phyloP scores from a whole-genome alignment of 192 early-diverging fungal genomes.

The Rhizoclosmatium globosum region DNA sequence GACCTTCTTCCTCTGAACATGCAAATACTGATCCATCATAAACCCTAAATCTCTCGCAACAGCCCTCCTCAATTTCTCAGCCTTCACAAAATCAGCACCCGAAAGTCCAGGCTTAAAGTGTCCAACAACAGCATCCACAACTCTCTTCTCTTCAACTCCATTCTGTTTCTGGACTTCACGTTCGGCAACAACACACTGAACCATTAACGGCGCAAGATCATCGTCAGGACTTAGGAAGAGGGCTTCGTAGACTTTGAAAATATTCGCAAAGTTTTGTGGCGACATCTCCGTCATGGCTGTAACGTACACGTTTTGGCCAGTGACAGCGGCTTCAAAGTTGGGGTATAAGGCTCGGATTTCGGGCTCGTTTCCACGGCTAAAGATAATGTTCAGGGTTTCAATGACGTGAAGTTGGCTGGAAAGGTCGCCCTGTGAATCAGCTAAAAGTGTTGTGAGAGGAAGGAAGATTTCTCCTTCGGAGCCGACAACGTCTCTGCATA shows the following conservation, averaged over 20 bases:
- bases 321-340: neutral
- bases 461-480: conserved; percentile 32
- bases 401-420: conserved; percentile 22
- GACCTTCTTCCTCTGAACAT: too few species aligned
- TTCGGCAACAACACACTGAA: conserved; percentile 16
- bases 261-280: conserved; percentile 16
- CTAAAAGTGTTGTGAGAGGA: conserved; percentile 22
- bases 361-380: conserved; percentile 39
- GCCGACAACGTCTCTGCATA: conserved; percentile 31
- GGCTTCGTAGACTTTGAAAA: conserved; percentile 16
- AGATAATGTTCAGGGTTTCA: conserved; percentile 42
- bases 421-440: neutral
- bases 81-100: conserved; percentile 11
- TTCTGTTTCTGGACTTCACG: conserved; percentile 5
- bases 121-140: conserved; percentile 20
- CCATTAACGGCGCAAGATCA: conserved; percentile 29
- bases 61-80: conserved; percentile 8
- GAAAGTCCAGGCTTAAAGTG: neutral
- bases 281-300: conserved; percentile 21
- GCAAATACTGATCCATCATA: conserved; percentile 27
- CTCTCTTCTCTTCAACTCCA: conserved; percentile 5
- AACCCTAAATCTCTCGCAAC: conserved; percentile 17
- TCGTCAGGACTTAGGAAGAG: neutral
- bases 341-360: conserved; percentile 32
- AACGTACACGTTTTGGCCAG: conserved; percentile 31